Percentiles rank a stretch among this genome's conserved stretches.
Conservation (phyloP, 1,284 basidiomycete genomes). For the Sporisorium iseilematis-ciliati region DNA sequence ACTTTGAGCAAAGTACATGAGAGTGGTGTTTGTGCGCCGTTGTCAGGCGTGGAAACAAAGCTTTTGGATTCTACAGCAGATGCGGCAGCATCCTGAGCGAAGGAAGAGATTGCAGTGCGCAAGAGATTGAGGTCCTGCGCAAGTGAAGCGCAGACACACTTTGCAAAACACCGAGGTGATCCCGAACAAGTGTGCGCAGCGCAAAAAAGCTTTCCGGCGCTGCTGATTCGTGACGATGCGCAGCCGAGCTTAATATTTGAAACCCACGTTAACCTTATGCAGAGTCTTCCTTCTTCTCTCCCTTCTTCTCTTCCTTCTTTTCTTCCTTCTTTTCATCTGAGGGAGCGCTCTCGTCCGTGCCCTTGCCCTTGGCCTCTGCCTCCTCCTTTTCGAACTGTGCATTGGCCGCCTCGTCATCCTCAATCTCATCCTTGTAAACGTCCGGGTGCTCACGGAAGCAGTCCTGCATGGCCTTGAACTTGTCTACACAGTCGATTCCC, state of each 20-base stretch:
- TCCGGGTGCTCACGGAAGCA: slow-evolving; percentile 98
- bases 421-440: slow-evolving; percentile 83
- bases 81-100: background rate
- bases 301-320: background rate
- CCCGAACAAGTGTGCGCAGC: slow-evolving; percentile 14
- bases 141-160: background rate
- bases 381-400: slow-evolving; percentile 47
- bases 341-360: background rate
- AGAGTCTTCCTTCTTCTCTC: slow-evolving; percentile 10
- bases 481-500: slow-evolving; percentile 96
- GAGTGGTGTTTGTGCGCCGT: slow-evolving; percentile 17
- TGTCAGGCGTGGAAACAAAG: background rate
- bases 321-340: background rate
- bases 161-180: background rate
- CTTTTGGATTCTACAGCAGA: background rate
- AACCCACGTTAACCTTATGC: slow-evolving; percentile 17
- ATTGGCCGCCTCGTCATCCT: slow-evolving; percentile 60
- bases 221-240: slow-evolving; percentile 37
- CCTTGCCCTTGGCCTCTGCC: slow-evolving; percentile 19
- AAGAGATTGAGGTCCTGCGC: background rate
- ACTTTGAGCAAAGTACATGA: slow-evolving; percentile 1
- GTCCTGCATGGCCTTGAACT: slow-evolving; percentile 97
- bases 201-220: slow-evolving; percentile 3
- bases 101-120: background rate
- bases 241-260: background rate